Evolutionary conservation across 768 basidiomycete species (phyloP).

Genomic region (Calocera cornea): DNA sequence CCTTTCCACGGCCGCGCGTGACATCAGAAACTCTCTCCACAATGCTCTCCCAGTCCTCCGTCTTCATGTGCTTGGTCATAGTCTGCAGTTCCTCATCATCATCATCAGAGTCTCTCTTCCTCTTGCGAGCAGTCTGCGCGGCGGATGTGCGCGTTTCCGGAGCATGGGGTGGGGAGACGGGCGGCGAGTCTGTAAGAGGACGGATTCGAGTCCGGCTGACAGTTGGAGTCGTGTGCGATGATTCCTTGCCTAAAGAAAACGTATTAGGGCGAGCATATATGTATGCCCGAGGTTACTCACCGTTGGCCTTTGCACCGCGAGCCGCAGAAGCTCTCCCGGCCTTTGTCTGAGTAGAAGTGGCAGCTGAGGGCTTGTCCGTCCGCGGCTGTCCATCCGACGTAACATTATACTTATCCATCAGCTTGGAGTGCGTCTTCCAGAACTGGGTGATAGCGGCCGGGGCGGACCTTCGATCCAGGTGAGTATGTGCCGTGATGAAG

Average conservation of each 20-base stretch:
- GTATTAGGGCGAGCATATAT: not conserved
- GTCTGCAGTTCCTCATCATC: not conserved
- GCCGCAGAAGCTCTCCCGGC: not conserved
- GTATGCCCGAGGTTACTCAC: too few relatives aligned
- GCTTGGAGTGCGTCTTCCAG: not conserved
- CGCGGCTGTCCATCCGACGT: not conserved
- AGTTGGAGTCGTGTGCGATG: not conserved
- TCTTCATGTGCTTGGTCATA: not conserved
- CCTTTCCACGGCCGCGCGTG: not conserved
- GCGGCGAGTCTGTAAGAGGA: not conserved
- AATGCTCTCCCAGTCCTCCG: not conserved
- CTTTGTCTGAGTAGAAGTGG: not conserved
- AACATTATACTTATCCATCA: not conserved
- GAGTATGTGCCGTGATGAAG: not conserved
- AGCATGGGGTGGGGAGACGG: not conserved
- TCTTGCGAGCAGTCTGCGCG: not conserved
- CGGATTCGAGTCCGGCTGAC: not conserved
- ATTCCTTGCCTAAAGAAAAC: not conserved
- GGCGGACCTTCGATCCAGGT: not conserved
- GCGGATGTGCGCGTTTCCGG: not conserved
- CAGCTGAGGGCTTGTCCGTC: not conserved
- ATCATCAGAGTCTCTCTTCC: not conserved
- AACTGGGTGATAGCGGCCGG: not conserved
- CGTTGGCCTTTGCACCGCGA: not conserved
- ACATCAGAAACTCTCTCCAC: not conserved